Evolutionary conservation across 2,329 filamentous ascomycete species (phyloP).

Genomic region (Claviceps paspali): DNA sequence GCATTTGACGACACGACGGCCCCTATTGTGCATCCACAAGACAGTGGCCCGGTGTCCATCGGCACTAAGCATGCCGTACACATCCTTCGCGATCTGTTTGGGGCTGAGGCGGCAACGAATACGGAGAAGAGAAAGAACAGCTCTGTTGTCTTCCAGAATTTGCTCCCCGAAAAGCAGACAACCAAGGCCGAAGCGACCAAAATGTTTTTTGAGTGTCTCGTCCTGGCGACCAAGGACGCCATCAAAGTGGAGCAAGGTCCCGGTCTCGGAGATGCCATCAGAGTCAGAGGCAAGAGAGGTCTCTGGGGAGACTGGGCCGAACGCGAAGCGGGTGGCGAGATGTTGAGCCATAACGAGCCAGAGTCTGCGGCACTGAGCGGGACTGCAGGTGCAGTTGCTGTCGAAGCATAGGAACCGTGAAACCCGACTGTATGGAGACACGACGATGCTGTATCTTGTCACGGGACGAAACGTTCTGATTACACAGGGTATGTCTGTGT

Average conservation of each 20-base stretch:
- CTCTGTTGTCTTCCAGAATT: slow-evolving; percentile 75
- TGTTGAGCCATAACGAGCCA: slow-evolving; percentile 33
- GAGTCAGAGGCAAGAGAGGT: slow-evolving; percentile 81
- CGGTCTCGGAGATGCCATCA: slow-evolving; percentile 63
- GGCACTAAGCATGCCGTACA: slow-evolving; percentile 95
- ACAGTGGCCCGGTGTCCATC: slow-evolving; percentile 73
- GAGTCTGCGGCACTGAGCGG: slow-evolving; percentile 18
- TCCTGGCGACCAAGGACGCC: slow-evolving; percentile 92
- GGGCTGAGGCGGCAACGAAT: slow-evolving; percentile 51
- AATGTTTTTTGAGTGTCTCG: slow-evolving; percentile 97
- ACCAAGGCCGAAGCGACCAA: slow-evolving; percentile 87
- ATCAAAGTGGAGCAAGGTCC: slow-evolving; percentile 86
- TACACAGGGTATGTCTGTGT: background rate
- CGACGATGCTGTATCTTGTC: background rate
- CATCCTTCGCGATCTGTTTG: slow-evolving; percentile 78
- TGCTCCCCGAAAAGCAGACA: slow-evolving; percentile 69
- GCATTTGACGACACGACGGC: slow-evolving; percentile 67
- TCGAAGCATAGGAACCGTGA: slow-evolving; percentile 17
- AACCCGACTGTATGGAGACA: slow-evolving; percentile 5
- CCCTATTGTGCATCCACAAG: slow-evolving; percentile 62
- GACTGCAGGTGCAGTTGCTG: slow-evolving; percentile 21
- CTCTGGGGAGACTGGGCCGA: slow-evolving; percentile 97
- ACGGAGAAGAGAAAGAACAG: slow-evolving; percentile 59
- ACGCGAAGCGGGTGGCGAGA: slow-evolving; percentile 49
- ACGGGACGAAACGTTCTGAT: slow-evolving; percentile 3